A percentile compares a stretch with the other conserved stretches of the same genome.
Conservation (phyloP, 169 alveolate genomes). For the Cystoisospora suis region DNA sequence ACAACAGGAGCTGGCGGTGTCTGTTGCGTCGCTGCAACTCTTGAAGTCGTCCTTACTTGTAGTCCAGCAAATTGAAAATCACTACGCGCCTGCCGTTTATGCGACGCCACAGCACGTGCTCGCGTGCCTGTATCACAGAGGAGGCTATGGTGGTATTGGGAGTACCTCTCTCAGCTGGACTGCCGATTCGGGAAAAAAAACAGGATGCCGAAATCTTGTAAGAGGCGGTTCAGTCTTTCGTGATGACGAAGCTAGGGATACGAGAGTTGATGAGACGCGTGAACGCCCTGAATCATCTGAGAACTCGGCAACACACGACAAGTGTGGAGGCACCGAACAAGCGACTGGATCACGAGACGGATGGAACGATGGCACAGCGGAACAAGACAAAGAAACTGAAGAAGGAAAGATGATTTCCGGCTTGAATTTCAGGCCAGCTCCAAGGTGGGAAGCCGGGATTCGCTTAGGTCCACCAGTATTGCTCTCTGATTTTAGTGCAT, state of each 20-base stretch:
- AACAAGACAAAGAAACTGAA: not conserved
- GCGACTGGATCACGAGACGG: too few species aligned
- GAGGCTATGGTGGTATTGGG: not conserved
- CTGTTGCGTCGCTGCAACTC: slow-evolving; percentile 8
- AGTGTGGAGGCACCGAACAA: too few species aligned
- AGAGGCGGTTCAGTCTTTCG: too few species aligned
- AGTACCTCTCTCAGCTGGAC: not conserved
- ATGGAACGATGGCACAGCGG: not conserved
- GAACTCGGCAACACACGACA: not conserved
- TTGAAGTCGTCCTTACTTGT: not conserved
- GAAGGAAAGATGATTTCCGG: not conserved
- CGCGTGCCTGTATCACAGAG: not conserved
- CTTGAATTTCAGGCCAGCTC: not conserved
- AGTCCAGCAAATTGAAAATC: not conserved
- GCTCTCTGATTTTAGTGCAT: not conserved
- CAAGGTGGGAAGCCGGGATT: slow-evolving; percentile 5
- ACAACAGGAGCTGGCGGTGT: not conserved
- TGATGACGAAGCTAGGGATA: too few species aligned
- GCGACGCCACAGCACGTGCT: slow-evolving; percentile 34
- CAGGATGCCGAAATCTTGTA: not conserved
- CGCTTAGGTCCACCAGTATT: slow-evolving; percentile 5
- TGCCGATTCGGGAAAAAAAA: not conserved
- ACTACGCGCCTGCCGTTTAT: not conserved
- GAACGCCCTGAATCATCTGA: too few species aligned
- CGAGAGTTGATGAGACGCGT: too few species aligned